These are phyloP conservation scores for Annulohypoxylon moriforme DNA, from an alignment of 495 filamentous ascomycete species.

Conservation along the genomic window DNA sequence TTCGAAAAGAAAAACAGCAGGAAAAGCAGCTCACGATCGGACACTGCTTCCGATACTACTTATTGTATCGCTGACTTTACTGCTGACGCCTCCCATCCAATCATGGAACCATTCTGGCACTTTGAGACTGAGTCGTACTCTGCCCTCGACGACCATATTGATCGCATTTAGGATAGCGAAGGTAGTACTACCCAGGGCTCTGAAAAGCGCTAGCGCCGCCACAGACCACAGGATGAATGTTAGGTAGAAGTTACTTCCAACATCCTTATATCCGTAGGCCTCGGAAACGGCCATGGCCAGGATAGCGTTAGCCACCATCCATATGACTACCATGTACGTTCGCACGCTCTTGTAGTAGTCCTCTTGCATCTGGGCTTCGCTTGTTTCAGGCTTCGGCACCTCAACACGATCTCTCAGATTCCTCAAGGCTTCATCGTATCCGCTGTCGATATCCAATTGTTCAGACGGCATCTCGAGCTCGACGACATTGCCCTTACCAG, in stretches of 20 bases:
- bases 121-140: constrained; percentile 71
- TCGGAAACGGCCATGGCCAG: constrained; percentile 95
- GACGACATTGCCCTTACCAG: constrained; percentile 75
- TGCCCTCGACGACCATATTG: constrained; percentile 86
- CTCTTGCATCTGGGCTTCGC: constrained; percentile 88
- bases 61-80: constrained; percentile 54
- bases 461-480: constrained; percentile 97
- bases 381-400: constrained; percentile 68
- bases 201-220: constrained; percentile 83
- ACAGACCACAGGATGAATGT: constrained; percentile 94
- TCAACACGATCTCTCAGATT: constrained; percentile 95
- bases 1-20: not conserved
- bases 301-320: constrained; percentile 93
- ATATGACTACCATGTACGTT: constrained; percentile 98
- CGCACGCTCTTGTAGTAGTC: constrained; percentile 98
- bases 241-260: constrained; percentile 89
- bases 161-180: constrained; percentile 86
- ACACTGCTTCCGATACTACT: constrained; percentile 56
- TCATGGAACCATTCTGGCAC: constrained; percentile 61
- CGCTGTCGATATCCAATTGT: constrained; percentile 97
- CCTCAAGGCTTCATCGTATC: constrained; percentile 96
- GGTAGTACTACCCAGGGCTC: constrained; percentile 81
- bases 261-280: constrained; percentile 74
- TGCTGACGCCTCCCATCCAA: constrained; percentile 59
- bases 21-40: constrained; percentile 17